Percentiles rank a stretch among this genome's conserved stretches.
Conservation (phyloP, 768 basidiomycete species). For the Saitozyma sp. region DNA sequence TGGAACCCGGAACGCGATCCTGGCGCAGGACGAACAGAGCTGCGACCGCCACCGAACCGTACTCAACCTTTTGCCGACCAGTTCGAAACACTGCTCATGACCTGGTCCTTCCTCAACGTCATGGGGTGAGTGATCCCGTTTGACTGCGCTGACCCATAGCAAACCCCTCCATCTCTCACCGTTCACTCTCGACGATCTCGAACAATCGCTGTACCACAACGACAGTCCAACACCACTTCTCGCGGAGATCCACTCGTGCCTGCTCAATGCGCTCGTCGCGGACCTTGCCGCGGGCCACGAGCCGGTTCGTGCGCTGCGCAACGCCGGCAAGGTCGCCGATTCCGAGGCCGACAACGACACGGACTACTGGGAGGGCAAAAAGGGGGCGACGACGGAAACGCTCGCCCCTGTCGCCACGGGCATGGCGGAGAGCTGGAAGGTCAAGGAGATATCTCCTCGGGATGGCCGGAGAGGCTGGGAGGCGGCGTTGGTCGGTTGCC, state of each 20-base stretch:
- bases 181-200: conserved; percentile 91
- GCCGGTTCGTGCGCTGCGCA: conserved; percentile 24
- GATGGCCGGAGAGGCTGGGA: conserved; percentile 50
- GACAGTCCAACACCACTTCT: conserved; percentile 76
- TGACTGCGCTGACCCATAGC: conserved; percentile 54
- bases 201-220: conserved; percentile 78
- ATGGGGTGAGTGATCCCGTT: conserved; percentile 68
- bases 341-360: conserved; percentile 31
- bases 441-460: conserved; percentile 29
- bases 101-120: conserved; percentile 91
- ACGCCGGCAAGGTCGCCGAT: conserved; percentile 6
- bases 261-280: conserved; percentile 80
- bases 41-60: conserved; percentile 35
- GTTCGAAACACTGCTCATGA: conserved; percentile 84
- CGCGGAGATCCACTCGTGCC: conserved; percentile 80
- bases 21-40: conserved; percentile 31
- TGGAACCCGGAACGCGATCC: conserved; percentile 32
- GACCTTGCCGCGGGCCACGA: conserved; percentile 55
- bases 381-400: conserved; percentile 46
- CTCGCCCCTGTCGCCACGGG: conserved; percentile 27
- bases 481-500: conserved; percentile 41
- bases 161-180: conserved; percentile 82
- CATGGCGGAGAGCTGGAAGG: conserved; percentile 32
- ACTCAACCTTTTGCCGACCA: conserved; percentile 47
- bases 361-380: conserved; percentile 48